Evolutionary conservation across 176 grass and related monocot species (phyloP), one percentile per base, ranked within the genome.

Genomic region (Thinopyrum elongatum): DNA sequence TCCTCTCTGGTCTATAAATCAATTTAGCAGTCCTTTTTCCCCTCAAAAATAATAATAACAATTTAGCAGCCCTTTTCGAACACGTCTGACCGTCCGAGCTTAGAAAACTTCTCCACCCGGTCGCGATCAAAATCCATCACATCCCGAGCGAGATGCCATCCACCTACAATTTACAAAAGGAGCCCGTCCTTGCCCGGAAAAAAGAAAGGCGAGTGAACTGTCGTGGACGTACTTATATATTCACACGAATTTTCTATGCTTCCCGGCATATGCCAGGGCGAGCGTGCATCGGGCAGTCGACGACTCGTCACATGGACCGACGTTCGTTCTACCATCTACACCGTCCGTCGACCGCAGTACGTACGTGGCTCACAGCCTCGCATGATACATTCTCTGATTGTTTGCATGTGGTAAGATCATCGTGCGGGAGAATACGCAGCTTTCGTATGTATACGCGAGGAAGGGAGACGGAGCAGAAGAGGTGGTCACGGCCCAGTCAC

Each of bases 121-220:
- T 61, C 88, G 49, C 70, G 27, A 81, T 85, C 61, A 10, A 55
- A 58, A 76, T 44, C 46, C 2, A 28, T 85, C 77, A 36, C 77
- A 33, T 85, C 76, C 80, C 10, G 29, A 3, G n/a, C 75, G 4
- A 57, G 53, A 64, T 76, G 82, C 42, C 76, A 66, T 80, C 60
- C 69, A 81, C 44, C 21, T 14, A 29, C 70, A 67, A 61, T 76
- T 76, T 80, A 76, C 60, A 80, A 85, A 81, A 60, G 57, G 6
- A 28, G 15, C 26, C 6, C 35, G 80, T 79, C 80, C 86, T 80
- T 60, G 33, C 86, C 31, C 3, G 4, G 55, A 17, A 73, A 73
- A 88, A 79, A 19, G 34, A 42, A 44, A 23, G 30, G 14, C 0
- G 65, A 0, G 41, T 17, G 70, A 79, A 31, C 61, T 89, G 81